Conservation (phyloP, 805 yeast genomes). For the Yamadazyma endophytica region DNA sequence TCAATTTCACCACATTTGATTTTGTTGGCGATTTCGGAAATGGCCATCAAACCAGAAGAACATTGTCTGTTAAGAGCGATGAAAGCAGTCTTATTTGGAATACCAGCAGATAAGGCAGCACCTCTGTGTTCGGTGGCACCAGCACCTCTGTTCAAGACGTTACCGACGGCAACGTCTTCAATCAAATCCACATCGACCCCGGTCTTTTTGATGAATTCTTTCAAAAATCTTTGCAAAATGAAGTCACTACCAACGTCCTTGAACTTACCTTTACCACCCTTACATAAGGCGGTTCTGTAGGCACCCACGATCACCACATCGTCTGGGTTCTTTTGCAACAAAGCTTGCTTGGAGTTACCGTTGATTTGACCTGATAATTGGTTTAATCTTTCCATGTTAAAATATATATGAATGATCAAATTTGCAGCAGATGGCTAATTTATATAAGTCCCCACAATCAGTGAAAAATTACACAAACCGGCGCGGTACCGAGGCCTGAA, state of each 20-base stretch:
- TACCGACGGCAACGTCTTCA: constrained; percentile 87
- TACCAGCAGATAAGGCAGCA: constrained; percentile 85
- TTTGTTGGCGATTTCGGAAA: constrained; percentile 85
- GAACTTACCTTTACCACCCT: constrained; percentile 83
- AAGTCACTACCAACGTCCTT: constrained; percentile 82
- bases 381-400: constrained; percentile 41
- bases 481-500: too few relatives aligned
- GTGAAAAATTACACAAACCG: too few relatives aligned
- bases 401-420: constrained; percentile 1
- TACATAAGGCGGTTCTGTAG: constrained; percentile 84
- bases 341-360: constrained; percentile 37
- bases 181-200: constrained; percentile 49
- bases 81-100: constrained; percentile 77
- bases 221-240: constrained; percentile 61
- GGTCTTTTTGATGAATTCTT: constrained; percentile 54
- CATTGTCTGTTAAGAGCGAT: constrained; percentile 90
- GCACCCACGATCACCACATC: constrained; percentile 92
- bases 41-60: constrained; percentile 89
- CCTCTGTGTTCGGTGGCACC: constrained; percentile 96
- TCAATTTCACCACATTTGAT: constrained; percentile 84
- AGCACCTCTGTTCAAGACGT: constrained; percentile 87
- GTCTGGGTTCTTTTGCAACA: constrained; percentile 61
- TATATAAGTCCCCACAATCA: too few relatives aligned
- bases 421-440: constrained; percentile 1
- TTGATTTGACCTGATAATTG: constrained; percentile 42